Evolutionary conservation across 2,329 filamentous ascomycete species (phyloP), one percentile per base, ranked within the genome.

Genomic region (Cercospora zeina): DNA sequence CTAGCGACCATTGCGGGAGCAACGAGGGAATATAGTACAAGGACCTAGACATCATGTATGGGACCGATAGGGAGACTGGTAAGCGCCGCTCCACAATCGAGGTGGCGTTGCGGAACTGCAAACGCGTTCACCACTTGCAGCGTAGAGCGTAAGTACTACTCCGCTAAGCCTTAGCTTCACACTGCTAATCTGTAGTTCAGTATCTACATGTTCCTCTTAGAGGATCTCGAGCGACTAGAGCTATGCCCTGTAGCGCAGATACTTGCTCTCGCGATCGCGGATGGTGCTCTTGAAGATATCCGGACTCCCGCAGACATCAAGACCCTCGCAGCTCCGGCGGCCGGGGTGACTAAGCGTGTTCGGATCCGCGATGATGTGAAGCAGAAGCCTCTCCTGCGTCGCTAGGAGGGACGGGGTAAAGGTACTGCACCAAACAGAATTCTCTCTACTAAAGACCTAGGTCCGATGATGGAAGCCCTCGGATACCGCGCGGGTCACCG

Each of bases 1-100:
- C 55, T 21, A 47, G 39, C 2, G 33, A 3, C 24, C 58, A 63
- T 34, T 7, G 7, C 4, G 54, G 54, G 13, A 51, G 42, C 14
- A 65, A 65, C 27, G 57, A 65, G 42, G 63, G 61, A 3, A 10
- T 65, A 9, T 34, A 13, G 8, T 63, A 59, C 21, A 53, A 54
- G 24, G 63, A 64, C 33, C 24, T 63, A 11, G 30, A 9, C 19
- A 30, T 59, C 19, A 2, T 61, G 2, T n/a, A n/a, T n/a, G n/a
- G n/a, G n/a, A 30, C 47, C 10, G 39, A 58, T 8, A 42, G 42
- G 34, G 11, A 21, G 10, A 30, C 24, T 4, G 45, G 54, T 10
- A 13, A 31, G 10, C 30, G 34, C 24, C 55, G 50, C 4, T 51
- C 42, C 7, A 45, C 33, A 16, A 33, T 59, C 16, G 9, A 31